Percentiles rank a stretch among this genome's conserved stretches.
Evolutionary conservation across 495 filamentous ascomycete genomes (phyloP).

Genomic region (Lophiostoma macrostomum): DNA sequence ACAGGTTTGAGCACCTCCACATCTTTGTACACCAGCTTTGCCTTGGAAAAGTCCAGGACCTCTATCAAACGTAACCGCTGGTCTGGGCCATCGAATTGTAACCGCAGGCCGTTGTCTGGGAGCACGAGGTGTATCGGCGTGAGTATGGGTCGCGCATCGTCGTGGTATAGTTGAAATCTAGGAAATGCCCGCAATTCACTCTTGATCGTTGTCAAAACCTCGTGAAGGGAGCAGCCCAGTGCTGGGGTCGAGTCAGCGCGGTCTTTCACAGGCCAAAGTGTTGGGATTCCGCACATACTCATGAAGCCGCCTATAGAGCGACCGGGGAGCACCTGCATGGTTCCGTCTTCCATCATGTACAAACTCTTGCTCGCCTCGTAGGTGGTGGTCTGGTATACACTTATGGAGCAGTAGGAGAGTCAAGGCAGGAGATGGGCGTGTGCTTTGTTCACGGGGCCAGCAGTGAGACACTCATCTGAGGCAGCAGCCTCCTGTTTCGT

Average conservation of each 20-base stretch:
- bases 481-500: not conserved
- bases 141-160: slow-evolving; percentile 63
- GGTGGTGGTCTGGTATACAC: no score
- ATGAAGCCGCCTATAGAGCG: slow-evolving; percentile 77
- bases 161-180: slow-evolving; percentile 76
- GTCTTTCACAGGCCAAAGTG: slow-evolving; percentile 26
- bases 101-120: slow-evolving; percentile 78
- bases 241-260: slow-evolving; percentile 29
- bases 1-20: slow-evolving; percentile 72
- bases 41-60: slow-evolving; percentile 85
- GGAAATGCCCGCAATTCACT: slow-evolving; percentile 78
- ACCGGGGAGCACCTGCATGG: slow-evolving; percentile 70
- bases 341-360: slow-evolving; percentile 25
- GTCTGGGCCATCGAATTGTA: slow-evolving; percentile 91
- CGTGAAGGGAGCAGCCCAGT: slow-evolving; percentile 85
- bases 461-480: slow-evolving; percentile 9
- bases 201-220: slow-evolving; percentile 79
- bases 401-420: not conserved
- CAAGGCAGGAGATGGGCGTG: not conserved
- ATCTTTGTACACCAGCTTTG: slow-evolving; percentile 75
- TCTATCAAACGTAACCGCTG: slow-evolving; percentile 90
- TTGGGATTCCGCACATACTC: slow-evolving; percentile 45
- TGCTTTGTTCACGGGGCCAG: slow-evolving; percentile 24
- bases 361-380: no score
- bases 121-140: slow-evolving; percentile 69